Base-by-base conservation (phyloP, 1,284 basidiomycete species). In the Coniferiporia sulphurascens region DNA sequence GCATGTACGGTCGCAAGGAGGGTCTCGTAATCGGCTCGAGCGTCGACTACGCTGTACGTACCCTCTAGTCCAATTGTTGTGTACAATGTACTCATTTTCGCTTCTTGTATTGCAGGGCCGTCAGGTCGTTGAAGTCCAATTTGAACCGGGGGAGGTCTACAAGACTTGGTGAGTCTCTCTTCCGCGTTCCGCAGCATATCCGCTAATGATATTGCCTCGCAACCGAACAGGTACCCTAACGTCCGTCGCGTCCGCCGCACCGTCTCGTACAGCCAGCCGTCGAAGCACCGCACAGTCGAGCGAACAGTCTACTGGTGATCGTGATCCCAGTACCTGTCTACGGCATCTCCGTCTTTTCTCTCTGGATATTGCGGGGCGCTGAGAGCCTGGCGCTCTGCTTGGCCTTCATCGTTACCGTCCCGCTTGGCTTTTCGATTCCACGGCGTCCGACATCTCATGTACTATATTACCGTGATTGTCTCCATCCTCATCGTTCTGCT, bases 21-120 rank as follows among this genome's bases (percentile, higher is more conserved):
- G 89, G 89, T 57, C 80, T 91, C 62, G 89, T 91, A 63, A 74
- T 90, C 48, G 87, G 87, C 48, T 80, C 85, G 36, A 84, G 87
- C 73, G 69, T 82, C 58, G 89, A 91, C 78, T 77, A 78, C 65
- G 72, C 78, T 57, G 89, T 90, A 71, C 65, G 86, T 78, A 13
- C 32, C 19, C 43, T 32, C 34, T 48, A 48, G 34, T 34, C 4
- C 13, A 44, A 34, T 45, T 52, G 56, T 12, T 51, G 38, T n/a
- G 32, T n/a, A 7, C 43, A 48, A 41, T 48, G 35, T 36, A 49
- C 13, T 48, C 32, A 48, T 19, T 61, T 60, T 45, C 64, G 55
- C n/a, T 44, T 46, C 41, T 22, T 34, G 10, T 17, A 46, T 22
- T 59, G 3, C 67, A 91, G 89, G 89, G 89, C 59, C 84, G 89